Conservation (phyloP, 352 stramenopile species). For the Peronosclerospora sorghi region DNA sequence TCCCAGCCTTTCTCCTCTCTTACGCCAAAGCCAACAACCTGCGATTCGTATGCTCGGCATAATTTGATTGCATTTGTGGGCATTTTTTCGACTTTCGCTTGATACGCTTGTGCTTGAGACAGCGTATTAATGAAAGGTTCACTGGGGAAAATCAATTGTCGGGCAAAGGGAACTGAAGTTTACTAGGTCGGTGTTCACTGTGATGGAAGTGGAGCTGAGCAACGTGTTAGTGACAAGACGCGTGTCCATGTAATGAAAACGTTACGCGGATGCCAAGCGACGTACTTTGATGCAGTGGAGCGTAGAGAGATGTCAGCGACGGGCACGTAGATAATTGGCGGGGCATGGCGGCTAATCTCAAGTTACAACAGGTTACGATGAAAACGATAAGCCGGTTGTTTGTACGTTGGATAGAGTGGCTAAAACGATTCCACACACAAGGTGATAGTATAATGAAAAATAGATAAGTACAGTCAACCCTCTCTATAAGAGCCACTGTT, state of each 20-base stretch:
- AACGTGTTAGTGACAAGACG: slow-evolving; percentile 5
- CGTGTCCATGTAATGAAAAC: slow-evolving; percentile 11
- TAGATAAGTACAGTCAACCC: too few species aligned
- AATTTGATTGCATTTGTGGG: slow-evolving; percentile 15
- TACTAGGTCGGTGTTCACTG: slow-evolving; percentile 12
- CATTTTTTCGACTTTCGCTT: slow-evolving; percentile 14
- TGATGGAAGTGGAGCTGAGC: background rate
- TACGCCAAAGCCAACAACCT: slow-evolving; percentile 13
- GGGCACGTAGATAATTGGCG: slow-evolving; percentile 17
- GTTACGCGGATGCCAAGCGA: slow-evolving; percentile 10
- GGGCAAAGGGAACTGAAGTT: slow-evolving; percentile 31
- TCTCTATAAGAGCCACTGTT: too few species aligned
- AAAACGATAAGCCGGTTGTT: slow-evolving; percentile 6
- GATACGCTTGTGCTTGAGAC: slow-evolving; percentile 22
- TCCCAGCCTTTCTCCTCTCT: slow-evolving; percentile 21
- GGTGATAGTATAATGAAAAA: too few species aligned
- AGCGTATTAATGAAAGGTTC: slow-evolving; percentile 21
- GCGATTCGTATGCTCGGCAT: slow-evolving; percentile 21
- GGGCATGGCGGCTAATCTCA: slow-evolving; percentile 17
- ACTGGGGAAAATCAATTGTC: slow-evolving; percentile 31
- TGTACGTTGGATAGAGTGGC: slow-evolving; percentile 1
- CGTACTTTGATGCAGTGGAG: background rate
- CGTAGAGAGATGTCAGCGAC: slow-evolving; percentile 13
- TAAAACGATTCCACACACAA: too few species aligned
- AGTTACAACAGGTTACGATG: slow-evolving; percentile 7